Evolutionary conservation across 345 rosid species (phyloP).

Genomic region (Jatropha curcas): DNA sequence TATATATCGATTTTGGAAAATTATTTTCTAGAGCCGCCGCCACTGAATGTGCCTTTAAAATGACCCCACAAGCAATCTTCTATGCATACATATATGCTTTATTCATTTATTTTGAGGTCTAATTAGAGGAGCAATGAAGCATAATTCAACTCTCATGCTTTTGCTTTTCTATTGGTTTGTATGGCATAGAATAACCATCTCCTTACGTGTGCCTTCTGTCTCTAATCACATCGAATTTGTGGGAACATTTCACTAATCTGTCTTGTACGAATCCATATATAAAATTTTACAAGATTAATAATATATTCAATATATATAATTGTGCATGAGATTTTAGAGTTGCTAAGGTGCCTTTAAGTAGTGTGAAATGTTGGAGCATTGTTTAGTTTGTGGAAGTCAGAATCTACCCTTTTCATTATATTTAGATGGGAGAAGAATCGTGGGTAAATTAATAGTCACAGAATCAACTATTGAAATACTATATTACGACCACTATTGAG

Average conservation of each 20-base stretch:
- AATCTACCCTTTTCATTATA: not conserved
- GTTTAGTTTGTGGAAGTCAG: not conserved
- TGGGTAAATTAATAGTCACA: not conserved
- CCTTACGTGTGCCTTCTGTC: constrained; percentile 9
- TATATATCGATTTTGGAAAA: no score
- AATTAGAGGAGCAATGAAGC: constrained; percentile 5
- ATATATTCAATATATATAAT: no score
- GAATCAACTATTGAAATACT: no score
- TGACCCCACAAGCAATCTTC: constrained; percentile 4
- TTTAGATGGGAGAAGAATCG: not conserved
- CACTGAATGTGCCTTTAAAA: no score
- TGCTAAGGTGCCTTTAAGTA: not conserved
- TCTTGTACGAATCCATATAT: constrained; percentile 33
- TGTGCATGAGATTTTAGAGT: not conserved
- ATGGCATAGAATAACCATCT: constrained; percentile 8
- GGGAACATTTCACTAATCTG: constrained; percentile 28
- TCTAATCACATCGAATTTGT: constrained; percentile 12
- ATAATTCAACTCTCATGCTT: constrained; percentile 6
- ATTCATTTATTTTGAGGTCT: no score
- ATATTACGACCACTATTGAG: no score
- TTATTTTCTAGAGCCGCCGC: no score
- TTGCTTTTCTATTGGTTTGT: constrained; percentile 10
- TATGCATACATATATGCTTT: not conserved
- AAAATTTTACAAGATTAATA: not conserved
- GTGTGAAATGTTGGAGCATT: not conserved